These are phyloP conservation scores for Gyrodon lividus DNA, from an alignment of 768 basidiomycete species.

Conservation along the genomic window DNA sequence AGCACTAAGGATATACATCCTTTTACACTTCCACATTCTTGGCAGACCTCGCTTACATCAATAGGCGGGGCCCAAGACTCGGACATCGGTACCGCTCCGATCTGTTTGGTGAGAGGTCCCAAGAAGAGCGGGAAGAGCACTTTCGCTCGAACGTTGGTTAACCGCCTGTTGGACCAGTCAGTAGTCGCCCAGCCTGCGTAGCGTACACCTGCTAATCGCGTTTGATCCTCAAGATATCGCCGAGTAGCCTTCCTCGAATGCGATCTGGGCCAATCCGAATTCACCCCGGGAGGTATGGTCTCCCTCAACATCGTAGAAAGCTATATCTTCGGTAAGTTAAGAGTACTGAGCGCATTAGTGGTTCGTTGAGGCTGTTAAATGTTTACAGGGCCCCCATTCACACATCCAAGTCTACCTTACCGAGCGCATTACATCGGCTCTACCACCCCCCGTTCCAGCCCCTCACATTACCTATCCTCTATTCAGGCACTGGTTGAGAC, in stretches of 20 bases:
- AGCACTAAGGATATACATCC: slow-evolving; percentile 32
- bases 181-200: not conserved
- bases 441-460: slow-evolving; percentile 72
- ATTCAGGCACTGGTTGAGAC: slow-evolving; percentile 64
- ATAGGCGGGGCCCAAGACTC: not conserved
- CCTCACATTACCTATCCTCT: slow-evolving; percentile 71
- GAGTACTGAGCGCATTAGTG: not conserved
- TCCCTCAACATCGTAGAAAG: slow-evolving; percentile 69
- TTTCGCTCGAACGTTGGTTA: slow-evolving; percentile 71
- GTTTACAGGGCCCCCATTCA: slow-evolving; percentile 77
- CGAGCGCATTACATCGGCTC: slow-evolving; percentile 82
- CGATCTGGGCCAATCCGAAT: slow-evolving; percentile 93
- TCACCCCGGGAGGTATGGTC: slow-evolving; percentile 84
- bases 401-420: slow-evolving; percentile 71
- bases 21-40: slow-evolving; percentile 37
- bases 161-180: slow-evolving; percentile 61
- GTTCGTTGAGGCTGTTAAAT: not conserved
- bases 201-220: not conserved
- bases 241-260: slow-evolving; percentile 91
- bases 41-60: slow-evolving; percentile 30
- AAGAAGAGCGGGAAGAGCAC: slow-evolving; percentile 92
- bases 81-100: slow-evolving; percentile 26
- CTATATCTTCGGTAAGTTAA: slow-evolving; percentile 64
- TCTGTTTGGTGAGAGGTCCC: slow-evolving; percentile 77
- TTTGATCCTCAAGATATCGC: slow-evolving; percentile 49